Conservation (phyloP, 257 asterid genomes). For the Capsicum baccatum region DNA sequence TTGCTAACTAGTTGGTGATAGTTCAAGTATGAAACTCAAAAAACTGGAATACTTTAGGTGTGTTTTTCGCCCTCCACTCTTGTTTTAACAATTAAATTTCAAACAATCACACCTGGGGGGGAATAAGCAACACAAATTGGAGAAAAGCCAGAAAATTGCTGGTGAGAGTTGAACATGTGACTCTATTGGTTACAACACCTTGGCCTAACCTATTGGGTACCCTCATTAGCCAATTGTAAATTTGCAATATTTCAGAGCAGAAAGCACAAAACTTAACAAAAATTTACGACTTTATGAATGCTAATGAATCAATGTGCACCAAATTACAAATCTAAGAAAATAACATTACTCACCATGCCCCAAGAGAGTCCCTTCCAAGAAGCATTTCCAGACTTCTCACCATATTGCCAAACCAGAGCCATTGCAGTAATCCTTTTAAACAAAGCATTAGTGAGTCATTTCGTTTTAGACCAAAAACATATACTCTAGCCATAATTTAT, state of each 20-base stretch:
- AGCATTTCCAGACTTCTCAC: conserved; percentile 78
- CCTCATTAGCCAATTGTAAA: conserved; percentile 5
- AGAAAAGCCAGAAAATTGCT: background rate
- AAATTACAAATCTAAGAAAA: background rate
- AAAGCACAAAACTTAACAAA: background rate
- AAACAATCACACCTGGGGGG: background rate
- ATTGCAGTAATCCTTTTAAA: conserved; percentile 80
- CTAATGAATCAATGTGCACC: background rate
- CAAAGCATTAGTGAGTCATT: background rate
- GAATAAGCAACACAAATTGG: background rate
- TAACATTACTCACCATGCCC: conserved; percentile 86
- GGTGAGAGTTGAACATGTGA: background rate
- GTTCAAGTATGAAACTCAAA: too few species aligned
- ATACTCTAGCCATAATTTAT: background rate
- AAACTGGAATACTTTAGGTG: too few species aligned
- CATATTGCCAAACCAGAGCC: conserved; percentile 98
- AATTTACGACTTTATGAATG: background rate
- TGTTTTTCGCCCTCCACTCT: too few species aligned
- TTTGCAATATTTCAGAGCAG: background rate
- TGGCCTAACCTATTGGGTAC: background rate
- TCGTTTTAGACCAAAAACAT: background rate
- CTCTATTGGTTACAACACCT: background rate
- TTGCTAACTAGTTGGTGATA: too few species aligned
- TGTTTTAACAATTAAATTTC: background rate
- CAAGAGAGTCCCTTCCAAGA: conserved; percentile 99